phyloP scores from a whole-genome alignment of 768 basidiomycete genomes.

The Macrolepiota fuliginosa region DNA sequence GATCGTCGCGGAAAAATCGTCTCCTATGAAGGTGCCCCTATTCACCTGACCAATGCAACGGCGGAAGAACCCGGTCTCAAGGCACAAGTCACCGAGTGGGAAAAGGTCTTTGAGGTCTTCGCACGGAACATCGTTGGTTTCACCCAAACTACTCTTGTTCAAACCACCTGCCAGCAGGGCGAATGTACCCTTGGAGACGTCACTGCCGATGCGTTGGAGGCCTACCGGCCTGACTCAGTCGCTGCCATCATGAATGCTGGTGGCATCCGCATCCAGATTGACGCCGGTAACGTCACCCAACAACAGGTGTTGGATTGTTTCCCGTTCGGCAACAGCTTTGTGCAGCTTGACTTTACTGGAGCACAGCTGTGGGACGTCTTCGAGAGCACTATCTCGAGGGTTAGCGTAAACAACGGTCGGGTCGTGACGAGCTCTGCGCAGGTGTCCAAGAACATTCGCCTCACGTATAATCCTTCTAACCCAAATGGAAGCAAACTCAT shows the following conservation, averaged over 20 bases:
- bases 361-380: conserved; percentile 39
- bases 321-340: conserved; percentile 42
- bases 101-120: conserved; percentile 34
- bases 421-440: conserved; percentile 40
- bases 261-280: conserved; percentile 38
- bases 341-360: conserved; percentile 39
- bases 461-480: conserved; percentile 30
- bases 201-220: conserved; percentile 40
- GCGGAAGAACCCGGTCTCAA: conserved; percentile 34
- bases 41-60: conserved; percentile 37
- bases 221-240: conserved; percentile 25
- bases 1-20: conserved; percentile 36
- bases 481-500: conserved; percentile 26
- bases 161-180: conserved; percentile 35
- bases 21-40: conserved; percentile 39
- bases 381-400: conserved; percentile 35
- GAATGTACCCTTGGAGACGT: conserved; percentile 44
- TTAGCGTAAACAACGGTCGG: conserved; percentile 25
- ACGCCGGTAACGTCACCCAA: conserved; percentile 37
- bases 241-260: conserved; percentile 43
- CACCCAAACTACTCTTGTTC: conserved; percentile 32
- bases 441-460: conserved; percentile 33
- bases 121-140: conserved; percentile 33
- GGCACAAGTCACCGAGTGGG: conserved; percentile 35
- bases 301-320: conserved; percentile 38